Evolutionary conservation across 2,329 filamentous ascomycete genomes (phyloP).

Genomic region (Fusarium sp.): DNA sequence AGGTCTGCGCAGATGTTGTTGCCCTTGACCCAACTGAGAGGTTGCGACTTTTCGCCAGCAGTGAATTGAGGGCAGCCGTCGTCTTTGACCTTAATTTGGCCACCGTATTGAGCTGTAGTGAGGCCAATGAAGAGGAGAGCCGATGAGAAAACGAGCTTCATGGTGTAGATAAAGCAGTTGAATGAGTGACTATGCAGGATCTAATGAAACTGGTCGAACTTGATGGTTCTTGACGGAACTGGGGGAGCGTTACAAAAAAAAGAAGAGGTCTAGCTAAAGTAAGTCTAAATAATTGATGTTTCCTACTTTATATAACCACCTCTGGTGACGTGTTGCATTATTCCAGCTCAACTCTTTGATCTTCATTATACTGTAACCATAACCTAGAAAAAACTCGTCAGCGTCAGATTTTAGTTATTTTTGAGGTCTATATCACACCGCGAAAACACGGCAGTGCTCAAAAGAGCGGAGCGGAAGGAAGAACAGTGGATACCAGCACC

Average conservation of each 20-base stretch:
- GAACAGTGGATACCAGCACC: background rate
- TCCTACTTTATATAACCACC: background rate
- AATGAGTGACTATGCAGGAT: too few species aligned
- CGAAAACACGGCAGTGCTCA: background rate
- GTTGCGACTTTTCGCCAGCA: background rate
- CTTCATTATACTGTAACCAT: background rate
- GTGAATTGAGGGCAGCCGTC: constrained; percentile 2
- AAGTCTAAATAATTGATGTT: fast-evolving
- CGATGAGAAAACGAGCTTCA: background rate
- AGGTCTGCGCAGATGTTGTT: constrained; percentile 13
- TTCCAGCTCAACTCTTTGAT: background rate
- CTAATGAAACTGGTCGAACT: fast-evolving
- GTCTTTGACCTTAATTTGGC: constrained; percentile 6
- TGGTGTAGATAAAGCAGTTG: background rate
- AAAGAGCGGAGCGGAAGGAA: background rate
- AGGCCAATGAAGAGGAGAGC: background rate
- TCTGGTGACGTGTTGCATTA: too few species aligned
- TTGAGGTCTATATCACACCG: background rate
- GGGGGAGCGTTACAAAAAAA: fast-evolving
- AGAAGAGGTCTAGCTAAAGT: too few species aligned
- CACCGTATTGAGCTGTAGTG: background rate
- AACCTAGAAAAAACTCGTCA: too few species aligned
- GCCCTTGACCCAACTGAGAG: background rate
- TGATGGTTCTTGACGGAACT: background rate
- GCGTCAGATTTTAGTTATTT: background rate